Conservation (phyloP, 2,329 filamentous ascomycete genomes). For the Lithohypha guttulata region DNA sequence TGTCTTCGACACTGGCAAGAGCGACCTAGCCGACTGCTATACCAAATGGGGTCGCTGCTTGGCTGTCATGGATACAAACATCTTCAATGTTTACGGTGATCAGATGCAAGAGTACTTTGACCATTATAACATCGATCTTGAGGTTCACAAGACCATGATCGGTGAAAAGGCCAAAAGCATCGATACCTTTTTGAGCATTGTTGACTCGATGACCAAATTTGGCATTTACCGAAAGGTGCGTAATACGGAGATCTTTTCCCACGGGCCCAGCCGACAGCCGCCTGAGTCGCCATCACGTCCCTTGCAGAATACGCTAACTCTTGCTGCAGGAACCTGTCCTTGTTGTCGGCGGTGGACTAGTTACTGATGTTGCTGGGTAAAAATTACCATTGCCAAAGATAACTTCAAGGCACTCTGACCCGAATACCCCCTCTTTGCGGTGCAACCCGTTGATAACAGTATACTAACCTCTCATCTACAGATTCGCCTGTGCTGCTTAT, state of each 20-base stretch:
- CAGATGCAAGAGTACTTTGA: conserved; percentile 58
- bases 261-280: neutral
- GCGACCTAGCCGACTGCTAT: conserved; percentile 55
- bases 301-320: neutral
- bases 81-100: conserved; percentile 56
- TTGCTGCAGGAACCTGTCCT: conserved; percentile 48
- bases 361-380: conserved; percentile 66
- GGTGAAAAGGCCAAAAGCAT: conserved; percentile 67
- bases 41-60: conserved; percentile 54
- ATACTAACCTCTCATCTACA: conserved; percentile 26
- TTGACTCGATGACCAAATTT: conserved; percentile 64
- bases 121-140: conserved; percentile 51
- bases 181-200: conserved; percentile 57
- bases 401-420: conserved; percentile 42
- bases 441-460: conserved; percentile 6
- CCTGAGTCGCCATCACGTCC: no score
- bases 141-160: conserved; percentile 62
- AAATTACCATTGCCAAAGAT: conserved; percentile 32
- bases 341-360: conserved; percentile 56
- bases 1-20: conserved; percentile 51
- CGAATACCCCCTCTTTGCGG: conserved; percentile 24
- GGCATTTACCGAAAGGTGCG: conserved; percentile 54
- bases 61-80: conserved; percentile 61
- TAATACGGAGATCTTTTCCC: neutral
- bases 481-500: conserved; percentile 61